Percentiles rank a stretch among this genome's conserved stretches.
Evolutionary conservation across 2,329 filamentous ascomycete genomes (phyloP).

Genomic region (Epichloe uncinata): DNA sequence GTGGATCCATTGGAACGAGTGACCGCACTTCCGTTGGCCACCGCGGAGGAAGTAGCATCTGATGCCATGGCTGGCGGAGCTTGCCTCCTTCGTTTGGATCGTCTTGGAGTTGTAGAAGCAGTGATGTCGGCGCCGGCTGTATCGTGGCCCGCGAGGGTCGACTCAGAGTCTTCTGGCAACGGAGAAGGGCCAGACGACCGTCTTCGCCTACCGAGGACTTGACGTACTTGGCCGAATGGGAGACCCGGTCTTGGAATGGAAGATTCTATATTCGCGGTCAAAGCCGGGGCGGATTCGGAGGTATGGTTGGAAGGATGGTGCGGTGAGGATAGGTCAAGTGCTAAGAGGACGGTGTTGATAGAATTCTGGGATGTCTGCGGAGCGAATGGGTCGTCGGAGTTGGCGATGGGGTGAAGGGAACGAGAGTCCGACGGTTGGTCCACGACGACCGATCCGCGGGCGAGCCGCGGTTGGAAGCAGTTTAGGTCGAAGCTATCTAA

Average conservation of each 20-base stretch:
- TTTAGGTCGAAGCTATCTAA: constrained; percentile 3
- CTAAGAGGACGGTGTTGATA: constrained; percentile 32
- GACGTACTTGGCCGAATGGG: constrained; percentile 16
- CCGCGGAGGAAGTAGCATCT: constrained; percentile 36
- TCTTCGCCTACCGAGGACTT: constrained; percentile 42
- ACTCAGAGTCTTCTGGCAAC: constrained; percentile 15
- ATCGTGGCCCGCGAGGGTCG: constrained; percentile 13
- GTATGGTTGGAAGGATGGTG: constrained; percentile 11
- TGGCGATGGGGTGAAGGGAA: constrained; percentile 18
- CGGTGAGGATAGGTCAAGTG: constrained; percentile 18
- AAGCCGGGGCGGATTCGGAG: constrained; percentile 16
- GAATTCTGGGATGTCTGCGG: constrained; percentile 38
- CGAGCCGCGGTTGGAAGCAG: constrained; percentile 20
- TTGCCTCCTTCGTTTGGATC: constrained; percentile 43
- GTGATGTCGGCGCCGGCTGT: constrained; percentile 6
- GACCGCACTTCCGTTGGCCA: constrained; percentile 41
- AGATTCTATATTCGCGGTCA: constrained; percentile 28
- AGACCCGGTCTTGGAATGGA: constrained; percentile 16
- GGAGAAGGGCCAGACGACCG: constrained; percentile 30
- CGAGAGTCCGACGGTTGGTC: constrained; percentile 23
- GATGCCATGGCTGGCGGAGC: constrained; percentile 45
- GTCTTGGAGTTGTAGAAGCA: constrained; percentile 8
- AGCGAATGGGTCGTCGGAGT: constrained; percentile 52
- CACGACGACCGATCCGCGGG: constrained; percentile 29
- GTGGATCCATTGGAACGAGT: constrained; percentile 29